phyloP scores from a whole-genome alignment of 208 protist genomes.

The Crithidia sp. region DNA sequence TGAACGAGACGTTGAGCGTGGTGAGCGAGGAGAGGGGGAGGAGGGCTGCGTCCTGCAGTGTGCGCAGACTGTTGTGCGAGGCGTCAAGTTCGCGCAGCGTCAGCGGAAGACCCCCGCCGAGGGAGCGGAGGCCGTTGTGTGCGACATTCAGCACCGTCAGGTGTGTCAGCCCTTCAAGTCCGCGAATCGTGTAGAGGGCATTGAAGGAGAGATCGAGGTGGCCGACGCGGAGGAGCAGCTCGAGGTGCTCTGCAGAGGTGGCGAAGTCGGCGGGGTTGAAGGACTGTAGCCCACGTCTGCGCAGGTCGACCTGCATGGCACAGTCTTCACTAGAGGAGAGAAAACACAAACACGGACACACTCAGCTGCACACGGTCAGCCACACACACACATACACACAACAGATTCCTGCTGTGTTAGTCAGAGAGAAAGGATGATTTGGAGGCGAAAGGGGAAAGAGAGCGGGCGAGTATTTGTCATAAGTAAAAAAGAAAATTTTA shows the following conservation, averaged over 20 bases:
- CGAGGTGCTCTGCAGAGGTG: slow-evolving; percentile 40
- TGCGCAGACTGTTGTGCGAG: slow-evolving; percentile 76
- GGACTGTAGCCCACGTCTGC: slow-evolving; percentile 57
- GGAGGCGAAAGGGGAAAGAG: background rate
- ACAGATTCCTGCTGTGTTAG: background rate
- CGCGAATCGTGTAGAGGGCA: slow-evolving; percentile 51
- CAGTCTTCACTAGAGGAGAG: background rate
- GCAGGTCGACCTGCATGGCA: slow-evolving; percentile 63
- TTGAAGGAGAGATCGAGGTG: slow-evolving; percentile 78
- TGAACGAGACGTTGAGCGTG: slow-evolving; percentile 71
- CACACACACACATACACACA: slow-evolving; percentile 1
- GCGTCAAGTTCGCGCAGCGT: slow-evolving; percentile 58
- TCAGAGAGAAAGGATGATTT: background rate
- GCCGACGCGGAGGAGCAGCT: slow-evolving; percentile 35
- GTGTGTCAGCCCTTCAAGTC: slow-evolving; percentile 62
- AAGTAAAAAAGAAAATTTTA: too few relatives aligned
- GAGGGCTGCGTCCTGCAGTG: slow-evolving; percentile 58
- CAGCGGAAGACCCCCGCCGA: slow-evolving; percentile 59
- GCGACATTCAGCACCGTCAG: slow-evolving; percentile 73
- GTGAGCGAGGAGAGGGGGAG: slow-evolving; percentile 53
- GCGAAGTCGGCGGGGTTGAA: slow-evolving; percentile 73
- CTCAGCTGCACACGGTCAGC: background rate
- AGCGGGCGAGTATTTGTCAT: background rate
- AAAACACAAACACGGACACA: background rate
- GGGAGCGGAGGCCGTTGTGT: slow-evolving; percentile 63